Conservation (phyloP, 345 rosid genomes). For the Lepidium aucheri region DNA sequence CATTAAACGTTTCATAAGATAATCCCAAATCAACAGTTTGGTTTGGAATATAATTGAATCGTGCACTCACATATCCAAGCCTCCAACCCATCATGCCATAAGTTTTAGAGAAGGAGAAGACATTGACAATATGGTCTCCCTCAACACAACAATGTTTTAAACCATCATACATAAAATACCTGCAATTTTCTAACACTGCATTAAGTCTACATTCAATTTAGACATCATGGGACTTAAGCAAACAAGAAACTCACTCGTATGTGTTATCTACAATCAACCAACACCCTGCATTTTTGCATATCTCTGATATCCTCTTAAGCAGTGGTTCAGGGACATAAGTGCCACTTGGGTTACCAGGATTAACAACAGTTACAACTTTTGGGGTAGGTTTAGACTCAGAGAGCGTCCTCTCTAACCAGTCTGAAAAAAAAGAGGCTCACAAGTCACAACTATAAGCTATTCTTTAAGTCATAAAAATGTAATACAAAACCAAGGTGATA, state of each 20-base stretch:
- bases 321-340: slow-evolving; percentile 80
- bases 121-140: slow-evolving; percentile 85
- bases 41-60: neutral
- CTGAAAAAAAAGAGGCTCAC: slow-evolving; percentile 25
- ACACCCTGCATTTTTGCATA: slow-evolving; percentile 76
- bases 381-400: slow-evolving; percentile 67
- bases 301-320: slow-evolving; percentile 85
- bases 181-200: slow-evolving; percentile 20
- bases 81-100: slow-evolving; percentile 99
- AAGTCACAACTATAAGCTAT: slow-evolving; percentile 1
- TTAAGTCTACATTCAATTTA: neutral
- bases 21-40: neutral
- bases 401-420: slow-evolving; percentile 74
- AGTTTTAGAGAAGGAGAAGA: slow-evolving; percentile 96
- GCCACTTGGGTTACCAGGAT: slow-evolving; percentile 95
- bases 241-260: slow-evolving; percentile 65
- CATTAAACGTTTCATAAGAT: neutral
- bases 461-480: neutral
- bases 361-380: slow-evolving; percentile 86
- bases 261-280: slow-evolving; percentile 98
- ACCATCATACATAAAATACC: slow-evolving; percentile 96
- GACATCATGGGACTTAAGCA: neutral
- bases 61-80: slow-evolving; percentile 83
- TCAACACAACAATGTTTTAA: slow-evolving; percentile 78
- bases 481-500: neutral